A percentile compares a stretch with the other conserved stretches of the same genome.
Conservation (phyloP, 495 filamentous ascomycete species). For the Podospora comata region DNA sequence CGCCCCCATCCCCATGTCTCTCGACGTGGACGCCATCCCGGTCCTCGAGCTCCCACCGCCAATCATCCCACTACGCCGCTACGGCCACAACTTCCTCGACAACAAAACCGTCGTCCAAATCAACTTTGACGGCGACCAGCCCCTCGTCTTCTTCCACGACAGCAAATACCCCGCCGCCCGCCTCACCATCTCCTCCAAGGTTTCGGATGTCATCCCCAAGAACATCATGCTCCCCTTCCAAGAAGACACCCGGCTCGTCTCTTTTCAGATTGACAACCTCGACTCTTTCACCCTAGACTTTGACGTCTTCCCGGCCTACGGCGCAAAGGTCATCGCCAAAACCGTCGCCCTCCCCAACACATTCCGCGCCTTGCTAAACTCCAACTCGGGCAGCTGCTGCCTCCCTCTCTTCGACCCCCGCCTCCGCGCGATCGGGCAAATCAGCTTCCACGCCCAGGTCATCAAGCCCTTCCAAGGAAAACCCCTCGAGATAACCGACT, state of each 20-base stretch:
- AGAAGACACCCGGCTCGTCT: slow-evolving; percentile 86
- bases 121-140: slow-evolving; percentile 66
- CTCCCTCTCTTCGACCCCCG: slow-evolving; percentile 90
- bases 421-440: slow-evolving; percentile 88
- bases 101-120: slow-evolving; percentile 93
- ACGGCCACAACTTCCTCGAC: slow-evolving; percentile 97
- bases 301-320: slow-evolving; percentile 96
- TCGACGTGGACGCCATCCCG: slow-evolving; percentile 83
- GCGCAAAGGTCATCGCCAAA: slow-evolving; percentile 93
- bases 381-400: slow-evolving; percentile 76
- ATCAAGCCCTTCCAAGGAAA: slow-evolving; percentile 96
- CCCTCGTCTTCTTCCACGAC: slow-evolving; percentile 88
- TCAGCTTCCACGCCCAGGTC: slow-evolving; percentile 89
- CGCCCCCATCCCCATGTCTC: slow-evolving; percentile 59
- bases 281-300: slow-evolving; percentile 90
- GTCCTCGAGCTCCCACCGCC: slow-evolving; percentile 90
- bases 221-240: slow-evolving; percentile 94
- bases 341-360: slow-evolving; percentile 84
- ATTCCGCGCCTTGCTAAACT: slow-evolving; percentile 63
- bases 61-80: slow-evolving; percentile 89
- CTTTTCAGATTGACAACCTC: slow-evolving; percentile 92
- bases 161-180: slow-evolving; percentile 93
- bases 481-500: slow-evolving; percentile 92
- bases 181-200: slow-evolving; percentile 92
- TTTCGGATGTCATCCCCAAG: slow-evolving; percentile 91